phyloP scores from a whole-genome alignment of 177 flowering plant genomes.

The Vitis hybrid region DNA sequence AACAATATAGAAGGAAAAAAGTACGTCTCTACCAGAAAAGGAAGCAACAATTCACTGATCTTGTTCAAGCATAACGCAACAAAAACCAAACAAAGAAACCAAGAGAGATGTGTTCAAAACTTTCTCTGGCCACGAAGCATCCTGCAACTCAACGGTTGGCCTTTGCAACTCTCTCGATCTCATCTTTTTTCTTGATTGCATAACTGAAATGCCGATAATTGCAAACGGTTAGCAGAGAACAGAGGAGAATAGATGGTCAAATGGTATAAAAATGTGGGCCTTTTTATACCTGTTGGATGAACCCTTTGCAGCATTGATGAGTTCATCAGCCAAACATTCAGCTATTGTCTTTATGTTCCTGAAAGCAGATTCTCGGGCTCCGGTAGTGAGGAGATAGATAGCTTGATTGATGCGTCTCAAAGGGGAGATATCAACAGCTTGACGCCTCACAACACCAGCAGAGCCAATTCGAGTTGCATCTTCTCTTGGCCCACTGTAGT shows the following conservation, averaged over 20 bases:
- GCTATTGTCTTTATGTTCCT: slow-evolving; percentile 52
- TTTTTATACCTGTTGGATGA: slow-evolving; percentile 43
- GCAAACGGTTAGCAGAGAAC: background rate
- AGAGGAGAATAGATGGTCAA: background rate
- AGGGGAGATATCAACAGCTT: slow-evolving; percentile 56
- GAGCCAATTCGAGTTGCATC: slow-evolving; percentile 59
- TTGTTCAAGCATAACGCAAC: too few relatives aligned
- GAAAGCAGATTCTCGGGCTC: slow-evolving; percentile 56
- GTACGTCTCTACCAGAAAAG: too few relatives aligned
- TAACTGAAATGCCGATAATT: slow-evolving; percentile 24
- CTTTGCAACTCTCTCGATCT: slow-evolving; percentile 52
- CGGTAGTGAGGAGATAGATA: slow-evolving; percentile 47
- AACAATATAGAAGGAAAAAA: too few relatives aligned
- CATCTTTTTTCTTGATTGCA: slow-evolving; percentile 54
- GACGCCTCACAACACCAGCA: slow-evolving; percentile 56
- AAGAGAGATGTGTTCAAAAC: too few relatives aligned
- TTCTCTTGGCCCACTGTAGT: slow-evolving; percentile 48
- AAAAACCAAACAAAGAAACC: too few relatives aligned
- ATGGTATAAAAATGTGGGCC: background rate
- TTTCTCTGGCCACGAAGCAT: too few relatives aligned
- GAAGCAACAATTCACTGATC: too few relatives aligned
- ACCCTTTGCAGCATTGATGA: slow-evolving; percentile 50
- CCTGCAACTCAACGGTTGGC: slow-evolving; percentile 37
- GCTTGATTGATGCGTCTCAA: slow-evolving; percentile 48
- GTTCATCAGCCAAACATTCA: slow-evolving; percentile 55